phyloP scores from a whole-genome alignment of 2,329 filamentous ascomycete species.

The Exserohilum rostratum region DNA sequence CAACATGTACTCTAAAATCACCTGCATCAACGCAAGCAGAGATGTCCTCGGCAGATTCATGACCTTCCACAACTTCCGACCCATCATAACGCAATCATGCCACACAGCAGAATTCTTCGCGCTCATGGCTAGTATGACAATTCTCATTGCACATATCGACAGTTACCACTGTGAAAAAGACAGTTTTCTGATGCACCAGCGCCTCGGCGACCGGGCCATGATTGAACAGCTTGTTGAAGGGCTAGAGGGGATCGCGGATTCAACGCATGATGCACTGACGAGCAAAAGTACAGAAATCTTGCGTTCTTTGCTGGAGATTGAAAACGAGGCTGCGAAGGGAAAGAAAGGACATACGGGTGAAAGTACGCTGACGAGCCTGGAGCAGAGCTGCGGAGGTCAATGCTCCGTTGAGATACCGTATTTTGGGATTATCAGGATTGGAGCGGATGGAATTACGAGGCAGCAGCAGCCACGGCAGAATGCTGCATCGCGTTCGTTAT shows the following conservation, averaged over 20 bases:
- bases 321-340: conserved; percentile 15
- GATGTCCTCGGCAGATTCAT: conserved; percentile 22
- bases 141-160: conserved; percentile 27
- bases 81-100: conserved; percentile 10
- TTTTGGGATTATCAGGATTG: conserved; percentile 43
- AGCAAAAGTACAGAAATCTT: conserved; percentile 19
- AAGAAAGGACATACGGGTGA: neutral
- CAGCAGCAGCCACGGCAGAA: neutral
- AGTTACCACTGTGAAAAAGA: conserved; percentile 2
- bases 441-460: conserved; percentile 20
- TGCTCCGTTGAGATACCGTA: conserved; percentile 31
- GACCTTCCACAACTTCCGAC: conserved; percentile 16
- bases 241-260: conserved; percentile 9
- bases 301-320: conserved; percentile 21
- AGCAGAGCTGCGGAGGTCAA: conserved; percentile 4
- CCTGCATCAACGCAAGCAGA: conserved; percentile 20
- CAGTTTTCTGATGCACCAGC: conserved; percentile 20
- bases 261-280: conserved; percentile 18
- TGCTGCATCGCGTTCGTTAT: neutral
- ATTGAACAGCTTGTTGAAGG: conserved; percentile 19
- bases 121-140: conserved; percentile 24
- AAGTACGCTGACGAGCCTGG: neutral
- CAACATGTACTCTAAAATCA: conserved; percentile 13
- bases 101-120: conserved; percentile 26
- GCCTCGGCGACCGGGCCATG: conserved; percentile 23